Evolutionary conservation across 2,329 filamentous ascomycete species (phyloP), one percentile per base, ranked within the genome.

Genomic region (Aphanoascus verrucosus): DNA sequence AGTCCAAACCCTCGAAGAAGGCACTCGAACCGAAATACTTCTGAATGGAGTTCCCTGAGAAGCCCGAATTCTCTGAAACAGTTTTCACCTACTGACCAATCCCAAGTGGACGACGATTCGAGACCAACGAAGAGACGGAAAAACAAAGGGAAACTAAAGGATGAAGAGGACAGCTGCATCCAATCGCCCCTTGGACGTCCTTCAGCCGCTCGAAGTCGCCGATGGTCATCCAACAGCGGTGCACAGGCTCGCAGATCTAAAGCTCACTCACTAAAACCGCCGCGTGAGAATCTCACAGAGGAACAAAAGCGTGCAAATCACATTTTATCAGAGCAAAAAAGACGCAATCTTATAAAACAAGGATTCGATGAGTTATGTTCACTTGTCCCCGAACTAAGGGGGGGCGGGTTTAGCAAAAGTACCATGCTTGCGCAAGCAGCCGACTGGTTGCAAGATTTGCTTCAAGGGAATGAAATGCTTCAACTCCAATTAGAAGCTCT

Each of bases 241-340:
- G 63, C 56, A 41, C 68, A 63, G 58, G 71, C 60, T 42, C 61
- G 35, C 65, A 62, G 60, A 54, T 63, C 42, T 59, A 63, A 34
- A 59, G 61, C 46, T 59, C 48, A 44, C 17, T 35, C 58, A 14
- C 57, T 58, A 41, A 72, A 70, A 56, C 43, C 64, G 3, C 53
- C 63, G 2, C 65, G 85, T 23, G 79, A 84, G 62, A 84, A 84
- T 58, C 66, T 93, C 3, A 80, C 82, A 0, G 86, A 91, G 60
- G 83, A 85, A 56, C 85, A 93, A 68, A 93, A 91, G 69, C 77
- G 87, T 44, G 84, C 83, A 62, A 94, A 95, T 60, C 88, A 94
- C 64, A 93, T 94, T 59, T 77, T 83, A 50, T 93, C 88, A 50
- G 88, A 94, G 65, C 87, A 94, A 70, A 94, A 93, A 68, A 79